Base-by-base conservation (phyloP, 495 filamentous ascomycete genomes). In the Aspergillus panamensis region DNA sequence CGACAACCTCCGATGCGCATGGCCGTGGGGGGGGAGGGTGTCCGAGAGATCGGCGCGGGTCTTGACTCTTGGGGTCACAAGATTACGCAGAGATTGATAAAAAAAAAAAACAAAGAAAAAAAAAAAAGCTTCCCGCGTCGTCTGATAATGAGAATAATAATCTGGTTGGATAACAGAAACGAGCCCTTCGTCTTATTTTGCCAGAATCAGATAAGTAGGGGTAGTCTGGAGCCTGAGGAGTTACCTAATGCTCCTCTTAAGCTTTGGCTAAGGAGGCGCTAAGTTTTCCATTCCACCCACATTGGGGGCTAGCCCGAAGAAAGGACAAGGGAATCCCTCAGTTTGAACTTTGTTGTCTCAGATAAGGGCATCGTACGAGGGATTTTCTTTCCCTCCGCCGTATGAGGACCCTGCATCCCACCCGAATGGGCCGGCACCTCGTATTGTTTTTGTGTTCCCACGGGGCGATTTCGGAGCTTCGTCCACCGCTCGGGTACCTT, bases 251-350 rank as follows among this genome's bases (percentile, higher is more conserved):
- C 20, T 8, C 6, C 25, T 49, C 4, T 49, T 49, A 49, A 49
- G 47, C 47, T 49, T 49, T 49, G 47, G 47, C 47, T 49, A 49
- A 49, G 47, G 14, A 31, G 6, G 8, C 13, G 19, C 20, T 19
- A 49, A 29, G 47, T 9, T 48, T 31, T 48, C n/a, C 45, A 8
- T 31, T 14, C 45, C 45, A 25, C 8, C 31, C 47, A 31, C 55
- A 52, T 20, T 10, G 35, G 35, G 35, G 14, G 35, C 8, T 12
- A 3, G 8, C 10, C 35, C 5, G 3, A 39, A 8, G 10, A 39
- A 39, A 39, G 10, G 35, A 5, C 6, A 39, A 3, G 2, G 14
- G 35, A 8, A 12, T 25, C 35, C 35, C 35, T 39, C 8, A 8
- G 35, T 6, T 0, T n/a, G n/a, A n/a, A n/a, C n/a, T n/a, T n/a